Evolutionary conservation across 1,284 basidiomycete species (phyloP).

Genomic region (Pseudozyma tsukubaensis): DNA sequence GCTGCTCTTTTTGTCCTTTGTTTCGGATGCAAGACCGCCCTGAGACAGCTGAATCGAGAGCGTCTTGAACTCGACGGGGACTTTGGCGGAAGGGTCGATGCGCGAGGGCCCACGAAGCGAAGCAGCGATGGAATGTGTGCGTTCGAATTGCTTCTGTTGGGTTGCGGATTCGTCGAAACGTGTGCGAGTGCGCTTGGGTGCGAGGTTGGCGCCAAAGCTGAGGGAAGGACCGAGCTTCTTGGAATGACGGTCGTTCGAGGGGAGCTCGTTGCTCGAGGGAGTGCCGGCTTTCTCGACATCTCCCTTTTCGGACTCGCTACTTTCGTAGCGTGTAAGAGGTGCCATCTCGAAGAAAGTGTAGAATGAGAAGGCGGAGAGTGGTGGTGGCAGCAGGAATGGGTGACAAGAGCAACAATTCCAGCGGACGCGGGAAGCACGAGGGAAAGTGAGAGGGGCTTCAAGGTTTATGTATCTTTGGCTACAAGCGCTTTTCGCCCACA

Average conservation of each 20-base stretch:
- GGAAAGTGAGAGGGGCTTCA: neutral
- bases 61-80: constrained; percentile 60
- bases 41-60: constrained; percentile 57
- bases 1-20: constrained; percentile 23
- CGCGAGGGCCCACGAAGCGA: constrained; percentile 23
- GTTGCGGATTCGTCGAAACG: constrained; percentile 23
- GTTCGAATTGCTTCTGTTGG: constrained; percentile 21
- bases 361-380: neutral
- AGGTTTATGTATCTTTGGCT: neutral
- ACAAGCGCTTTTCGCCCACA: neutral
- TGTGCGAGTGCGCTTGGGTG: constrained; percentile 3
- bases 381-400: neutral
- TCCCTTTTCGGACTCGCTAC: constrained; percentile 11
- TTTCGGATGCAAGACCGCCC: constrained; percentile 37
- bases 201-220: constrained; percentile 18
- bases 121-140: constrained; percentile 34
- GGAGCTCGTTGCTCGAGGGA: neutral
- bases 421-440: neutral
- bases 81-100: constrained; percentile 31
- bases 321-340: constrained; percentile 11
- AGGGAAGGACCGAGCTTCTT: constrained; percentile 11
- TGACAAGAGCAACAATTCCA: no score
- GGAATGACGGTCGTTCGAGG: neutral
- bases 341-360: constrained; percentile 4
- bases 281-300: constrained; percentile 14